Evolutionary conservation across 192 early-diverging fungal genomes (phyloP).

Genomic region (Cladochytrium replicatum): DNA sequence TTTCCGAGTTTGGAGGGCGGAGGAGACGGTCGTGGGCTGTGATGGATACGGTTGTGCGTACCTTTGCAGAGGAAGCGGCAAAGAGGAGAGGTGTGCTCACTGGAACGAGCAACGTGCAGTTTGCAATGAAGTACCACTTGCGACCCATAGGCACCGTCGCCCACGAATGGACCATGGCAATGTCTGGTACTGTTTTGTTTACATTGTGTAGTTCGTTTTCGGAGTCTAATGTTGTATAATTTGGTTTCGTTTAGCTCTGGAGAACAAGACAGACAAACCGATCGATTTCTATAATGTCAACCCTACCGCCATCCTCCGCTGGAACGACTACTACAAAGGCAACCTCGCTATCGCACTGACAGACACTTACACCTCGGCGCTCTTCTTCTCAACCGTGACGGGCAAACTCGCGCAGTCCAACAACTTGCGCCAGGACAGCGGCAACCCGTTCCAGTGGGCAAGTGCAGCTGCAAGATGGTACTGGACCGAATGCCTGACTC

Average conservation of each 20-base stretch:
- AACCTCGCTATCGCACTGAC: slow-evolving; percentile 56
- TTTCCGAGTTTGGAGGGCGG: slow-evolving; percentile 73
- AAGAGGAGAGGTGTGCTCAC: slow-evolving; percentile 34
- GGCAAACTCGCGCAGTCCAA: slow-evolving; percentile 31
- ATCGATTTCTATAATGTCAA: slow-evolving; percentile 41
- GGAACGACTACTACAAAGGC: slow-evolving; percentile 46
- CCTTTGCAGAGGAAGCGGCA: slow-evolving; percentile 15
- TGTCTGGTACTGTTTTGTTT: slow-evolving; percentile 26
- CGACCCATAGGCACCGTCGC: slow-evolving; percentile 43
- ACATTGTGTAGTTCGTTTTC: background rate
- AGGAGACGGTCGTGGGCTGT: slow-evolving; percentile 56
- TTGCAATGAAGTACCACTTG: slow-evolving; percentile 35
- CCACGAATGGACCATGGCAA: slow-evolving; percentile 71
- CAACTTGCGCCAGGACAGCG: slow-evolving; percentile 67
- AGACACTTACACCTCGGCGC: slow-evolving; percentile 59
- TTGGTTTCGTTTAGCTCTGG: slow-evolving; percentile 30
- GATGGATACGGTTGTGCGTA: slow-evolving; percentile 51
- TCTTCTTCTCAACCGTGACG: slow-evolving; percentile 56
- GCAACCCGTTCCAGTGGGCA: slow-evolving; percentile 54
- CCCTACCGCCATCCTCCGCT: slow-evolving; percentile 43
- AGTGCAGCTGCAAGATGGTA: slow-evolving; percentile 48
- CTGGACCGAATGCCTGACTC: slow-evolving; percentile 41
- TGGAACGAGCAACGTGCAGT: slow-evolving; percentile 63
- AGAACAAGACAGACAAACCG: slow-evolving; percentile 24
- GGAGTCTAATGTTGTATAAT: background rate